A percentile compares a stretch with the other conserved stretches of the same genome.
phyloP scores from a whole-genome alignment of 768 basidiomycete species.

The Gloeostereum incarnatum region DNA sequence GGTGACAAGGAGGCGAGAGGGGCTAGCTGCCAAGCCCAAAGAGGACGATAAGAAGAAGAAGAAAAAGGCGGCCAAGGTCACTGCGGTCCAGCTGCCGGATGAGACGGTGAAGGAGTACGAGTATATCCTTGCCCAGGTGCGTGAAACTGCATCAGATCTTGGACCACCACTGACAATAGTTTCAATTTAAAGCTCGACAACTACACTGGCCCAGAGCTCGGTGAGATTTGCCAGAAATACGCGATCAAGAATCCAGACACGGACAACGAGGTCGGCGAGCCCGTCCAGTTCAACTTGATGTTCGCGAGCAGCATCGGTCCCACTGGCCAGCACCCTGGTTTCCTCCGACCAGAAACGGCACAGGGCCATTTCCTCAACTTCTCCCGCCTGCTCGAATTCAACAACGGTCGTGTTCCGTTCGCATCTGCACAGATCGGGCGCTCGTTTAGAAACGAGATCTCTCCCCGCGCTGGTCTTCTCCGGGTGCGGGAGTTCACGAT shows the following conservation, averaged over 20 bases:
- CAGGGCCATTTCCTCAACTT: conserved; percentile 99
- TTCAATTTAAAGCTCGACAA: conserved; percentile 69
- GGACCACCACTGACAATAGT: not conserved
- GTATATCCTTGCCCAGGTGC: conserved; percentile 76
- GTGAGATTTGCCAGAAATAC: conserved; percentile 74
- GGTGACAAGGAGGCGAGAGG: conserved; percentile 90
- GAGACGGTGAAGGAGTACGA: conserved; percentile 72
- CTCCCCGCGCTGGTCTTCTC: conserved; percentile 89
- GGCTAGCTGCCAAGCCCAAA: conserved; percentile 43
- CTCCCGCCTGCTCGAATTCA: conserved; percentile 92
- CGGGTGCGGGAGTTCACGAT: conserved; percentile 99
- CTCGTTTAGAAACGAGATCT: conserved; percentile 97
- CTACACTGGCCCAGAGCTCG: conserved; percentile 82
- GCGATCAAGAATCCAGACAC: conserved; percentile 86
- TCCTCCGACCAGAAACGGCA: conserved; percentile 94
- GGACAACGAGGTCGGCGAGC: conserved; percentile 86
- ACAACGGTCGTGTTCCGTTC: conserved; percentile 93
- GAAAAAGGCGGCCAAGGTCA: conserved; percentile 62
- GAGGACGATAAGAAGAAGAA: conserved; percentile 68
- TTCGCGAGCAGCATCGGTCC: conserved; percentile 96
- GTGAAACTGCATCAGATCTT: conserved; percentile 16
- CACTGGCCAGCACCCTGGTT: conserved; percentile 94
- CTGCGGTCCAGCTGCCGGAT: conserved; percentile 68
- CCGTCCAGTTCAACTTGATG: conserved; percentile 97
- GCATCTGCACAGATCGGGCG: conserved; percentile 96